Base-by-base conservation (phyloP, 2,329 filamentous ascomycete species). In the Fonsecaea multimorphosa region DNA sequence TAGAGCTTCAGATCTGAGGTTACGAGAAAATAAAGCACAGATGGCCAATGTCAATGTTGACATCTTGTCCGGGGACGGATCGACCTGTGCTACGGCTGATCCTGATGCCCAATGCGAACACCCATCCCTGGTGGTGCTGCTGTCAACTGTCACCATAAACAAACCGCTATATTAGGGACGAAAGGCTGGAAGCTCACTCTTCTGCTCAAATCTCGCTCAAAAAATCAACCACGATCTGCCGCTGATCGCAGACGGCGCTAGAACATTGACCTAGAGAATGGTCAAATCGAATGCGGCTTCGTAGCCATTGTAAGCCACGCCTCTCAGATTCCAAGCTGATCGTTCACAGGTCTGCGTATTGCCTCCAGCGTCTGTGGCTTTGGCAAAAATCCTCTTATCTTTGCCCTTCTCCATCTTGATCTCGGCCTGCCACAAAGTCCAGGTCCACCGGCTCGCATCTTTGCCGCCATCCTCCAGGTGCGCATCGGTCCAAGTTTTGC, bases 251-350 rank as follows among this genome's bases (percentile, higher is more conserved):
- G 46, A 36, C 34, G 19, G 31, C 58, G 31, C 59, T 49, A 49
- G 59, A 34, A 32, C 49, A 49, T 19, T n/a, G 46, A 58, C 34
- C 64, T 61, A 74, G 46, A 76, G 44, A 61, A 86, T 73, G 32
- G 79, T 82, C 62, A 88, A 70, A 44, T 82, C 79, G 68, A 76
- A 81, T 32, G 78, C 79, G 70, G 86, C 82, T 1, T 85, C 86
- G 75, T 84, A 88, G 0, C 84, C 86, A 75, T 86, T 86, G 75
- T 88, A 88, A 31, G 79, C 84, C 4, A 88, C 84, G 0, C 86
- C 86, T 63, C 86, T 78, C 65, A 86, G 74, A 74, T 88, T 88
- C 86, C 86, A 88, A 71, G 81, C 74, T 2, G 81, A 79, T 63
- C 66, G 67, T 64, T 77, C 76, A 66, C 78, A 74, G 24, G 74